A percentile compares a stretch with the other conserved stretches of the same genome.
Evolutionary conservation across 2,329 filamentous ascomycete genomes (phyloP).

Genomic region (Aspergillus sergii): DNA sequence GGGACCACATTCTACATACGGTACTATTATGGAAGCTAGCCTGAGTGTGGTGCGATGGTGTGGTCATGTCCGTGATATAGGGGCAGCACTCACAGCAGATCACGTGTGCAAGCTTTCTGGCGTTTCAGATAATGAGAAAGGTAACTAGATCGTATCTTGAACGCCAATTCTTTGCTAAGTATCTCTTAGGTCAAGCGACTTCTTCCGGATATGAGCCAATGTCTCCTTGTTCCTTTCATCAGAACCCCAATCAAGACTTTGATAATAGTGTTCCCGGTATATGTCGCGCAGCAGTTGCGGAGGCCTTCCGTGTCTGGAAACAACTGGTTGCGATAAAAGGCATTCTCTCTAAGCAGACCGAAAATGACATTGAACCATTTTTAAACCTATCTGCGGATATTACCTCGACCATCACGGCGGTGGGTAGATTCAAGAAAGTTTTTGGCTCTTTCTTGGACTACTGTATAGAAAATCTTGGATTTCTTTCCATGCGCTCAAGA

Average conservation of each 20-base stretch:
- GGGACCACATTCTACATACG: conserved; percentile 22
- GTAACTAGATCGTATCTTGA: conserved; percentile 1
- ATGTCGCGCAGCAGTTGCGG: conserved; percentile 17
- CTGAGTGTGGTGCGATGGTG: conserved; percentile 25
- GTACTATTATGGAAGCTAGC: conserved; percentile 21
- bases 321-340: conserved; percentile 19
- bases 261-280: conserved; percentile 15
- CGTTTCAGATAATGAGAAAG: background rate
- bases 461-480: conserved; percentile 11
- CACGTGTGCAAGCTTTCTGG: conserved; percentile 19
- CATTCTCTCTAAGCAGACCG: background rate
- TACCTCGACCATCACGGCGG: background rate
- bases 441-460: conserved; percentile 17
- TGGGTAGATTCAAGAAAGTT: conserved; percentile 12
- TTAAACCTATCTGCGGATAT: background rate
- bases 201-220: background rate
- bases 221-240: background rate
- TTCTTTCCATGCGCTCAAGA: conserved; percentile 18
- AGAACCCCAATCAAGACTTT: background rate
- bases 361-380: background rate
- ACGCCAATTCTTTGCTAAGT: background rate
- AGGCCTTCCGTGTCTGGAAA: conserved; percentile 21
- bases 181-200: background rate
- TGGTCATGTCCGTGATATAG: conserved; percentile 28
- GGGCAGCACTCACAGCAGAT: conserved; percentile 22